phyloP scores from a whole-genome alignment of 2,329 filamentous ascomycete species.

The Cryphonectria nitschkei region DNA sequence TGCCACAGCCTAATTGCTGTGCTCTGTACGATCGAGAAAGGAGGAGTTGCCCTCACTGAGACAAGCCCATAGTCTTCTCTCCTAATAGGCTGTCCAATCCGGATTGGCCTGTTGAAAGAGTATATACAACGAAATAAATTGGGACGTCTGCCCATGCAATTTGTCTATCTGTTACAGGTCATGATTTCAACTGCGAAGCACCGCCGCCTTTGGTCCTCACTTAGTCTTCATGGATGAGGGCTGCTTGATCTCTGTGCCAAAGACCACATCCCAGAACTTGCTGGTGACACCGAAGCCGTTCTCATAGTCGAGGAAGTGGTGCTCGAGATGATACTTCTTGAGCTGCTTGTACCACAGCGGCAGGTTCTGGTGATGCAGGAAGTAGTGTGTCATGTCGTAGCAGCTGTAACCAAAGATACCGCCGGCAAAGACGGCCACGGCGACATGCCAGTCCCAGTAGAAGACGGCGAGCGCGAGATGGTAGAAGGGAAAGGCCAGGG shows the following conservation, averaged over 20 bases:
- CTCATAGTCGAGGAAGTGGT: constrained; percentile 98
- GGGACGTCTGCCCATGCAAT: constrained; percentile 5
- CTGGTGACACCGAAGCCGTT: constrained; percentile 97
- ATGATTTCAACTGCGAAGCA: not conserved
- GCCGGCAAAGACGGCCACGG: constrained; percentile 78
- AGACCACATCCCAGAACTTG: constrained; percentile 92
- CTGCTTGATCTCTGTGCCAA: constrained; percentile 76
- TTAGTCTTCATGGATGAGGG: constrained; percentile 43
- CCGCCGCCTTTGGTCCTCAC: constrained; percentile 27
- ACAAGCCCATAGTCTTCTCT: not conserved
- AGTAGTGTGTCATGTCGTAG: constrained; percentile 98
- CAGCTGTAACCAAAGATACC: constrained; percentile 94
- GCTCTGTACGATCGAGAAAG: not conserved
- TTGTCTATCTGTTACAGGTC: not conserved
- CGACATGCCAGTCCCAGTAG: constrained; percentile 82
- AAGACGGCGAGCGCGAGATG: constrained; percentile 84
- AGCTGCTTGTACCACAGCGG: constrained; percentile 87
- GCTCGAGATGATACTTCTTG: constrained; percentile 96
- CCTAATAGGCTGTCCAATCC: not conserved
- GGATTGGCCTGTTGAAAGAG: constrained; percentile 16
- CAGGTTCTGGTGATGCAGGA: constrained; percentile 92
- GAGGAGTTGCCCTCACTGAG: not conserved
- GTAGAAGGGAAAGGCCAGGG: constrained; percentile 88
- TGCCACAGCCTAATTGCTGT: constrained; percentile 5
- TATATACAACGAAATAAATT: constrained; percentile 26